phyloP scores from a whole-genome alignment of 805 yeast species.

The Saccharomyces eubayanus region DNA sequence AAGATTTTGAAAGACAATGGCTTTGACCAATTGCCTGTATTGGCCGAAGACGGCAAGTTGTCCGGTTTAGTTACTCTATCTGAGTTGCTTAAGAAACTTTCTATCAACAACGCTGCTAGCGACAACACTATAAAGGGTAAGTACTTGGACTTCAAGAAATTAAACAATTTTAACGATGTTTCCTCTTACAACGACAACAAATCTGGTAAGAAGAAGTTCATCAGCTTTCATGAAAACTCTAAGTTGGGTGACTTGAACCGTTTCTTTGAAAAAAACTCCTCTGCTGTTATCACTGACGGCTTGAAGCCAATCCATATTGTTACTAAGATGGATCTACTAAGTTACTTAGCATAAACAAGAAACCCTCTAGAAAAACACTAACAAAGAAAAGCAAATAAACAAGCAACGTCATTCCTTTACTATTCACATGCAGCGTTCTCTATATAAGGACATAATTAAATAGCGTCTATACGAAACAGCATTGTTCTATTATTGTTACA shows the following conservation, averaged over 20 bases:
- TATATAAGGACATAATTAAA: neutral
- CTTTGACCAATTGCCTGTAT: slow-evolving; percentile 79
- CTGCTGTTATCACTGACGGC: slow-evolving; percentile 75
- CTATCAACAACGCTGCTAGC: slow-evolving; percentile 51
- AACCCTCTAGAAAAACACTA: neutral
- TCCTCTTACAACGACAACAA: slow-evolving; percentile 56
- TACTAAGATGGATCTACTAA: slow-evolving; percentile 76
- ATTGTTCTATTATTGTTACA: neutral
- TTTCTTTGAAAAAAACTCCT: slow-evolving; percentile 77
- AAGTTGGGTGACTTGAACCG: slow-evolving; percentile 59
- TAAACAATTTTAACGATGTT: slow-evolving; percentile 50
- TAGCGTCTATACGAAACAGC: neutral
- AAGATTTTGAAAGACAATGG: slow-evolving; percentile 65
- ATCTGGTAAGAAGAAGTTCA: slow-evolving; percentile 58
- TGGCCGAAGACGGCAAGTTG: slow-evolving; percentile 47
- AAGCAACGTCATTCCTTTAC: neutral
- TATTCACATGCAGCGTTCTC: neutral
- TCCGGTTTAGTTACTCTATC: slow-evolving; percentile 73
- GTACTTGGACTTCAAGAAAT: slow-evolving; percentile 66
- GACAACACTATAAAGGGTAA: slow-evolving; percentile 40
- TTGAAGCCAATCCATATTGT: slow-evolving; percentile 74
- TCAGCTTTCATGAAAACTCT: slow-evolving; percentile 56
- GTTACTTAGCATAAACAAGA: slow-evolving; percentile 32
- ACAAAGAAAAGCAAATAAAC: neutral
- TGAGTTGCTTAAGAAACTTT: slow-evolving; percentile 55